phyloP scores from a whole-genome alignment of 2,329 filamentous ascomycete species.

The Ascochyta rabiei region DNA sequence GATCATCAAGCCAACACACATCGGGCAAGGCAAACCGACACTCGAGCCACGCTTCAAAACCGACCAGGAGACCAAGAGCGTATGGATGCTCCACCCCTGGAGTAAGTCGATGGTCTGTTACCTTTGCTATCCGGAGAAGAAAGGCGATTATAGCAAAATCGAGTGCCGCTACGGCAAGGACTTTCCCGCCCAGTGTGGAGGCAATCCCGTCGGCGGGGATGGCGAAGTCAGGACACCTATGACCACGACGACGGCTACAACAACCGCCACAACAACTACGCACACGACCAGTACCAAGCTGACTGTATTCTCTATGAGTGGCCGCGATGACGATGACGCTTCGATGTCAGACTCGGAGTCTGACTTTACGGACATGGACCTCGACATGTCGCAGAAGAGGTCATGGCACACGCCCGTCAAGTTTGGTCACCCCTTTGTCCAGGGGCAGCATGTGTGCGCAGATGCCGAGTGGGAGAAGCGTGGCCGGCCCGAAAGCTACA shows the following conservation, averaged over 20 bases:
- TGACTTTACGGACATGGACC: background rate
- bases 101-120: slow-evolving; percentile 25
- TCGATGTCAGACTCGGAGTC: background rate
- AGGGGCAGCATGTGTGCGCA: slow-evolving; percentile 15
- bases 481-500: slow-evolving; percentile 15
- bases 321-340: background rate
- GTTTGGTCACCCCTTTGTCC: slow-evolving; percentile 22
- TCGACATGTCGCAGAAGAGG: slow-evolving; percentile 10
- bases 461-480: slow-evolving; percentile 33
- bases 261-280: background rate
- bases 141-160: slow-evolving; percentile 16
- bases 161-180: slow-evolving; percentile 23
- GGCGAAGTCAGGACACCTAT: slow-evolving; percentile 2
- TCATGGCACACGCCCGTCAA: slow-evolving; percentile 27
- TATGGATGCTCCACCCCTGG: slow-evolving; percentile 41
- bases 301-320: background rate
- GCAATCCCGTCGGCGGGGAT: background rate
- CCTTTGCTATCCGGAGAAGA: slow-evolving; percentile 29
- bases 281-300: background rate
- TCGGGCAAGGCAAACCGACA: background rate
- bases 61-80: slow-evolving; percentile 8
- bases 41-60: slow-evolving; percentile 6
- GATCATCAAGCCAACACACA: background rate
- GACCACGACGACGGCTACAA: background rate
- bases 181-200: slow-evolving; percentile 14